Evolutionary conservation across 2,329 filamentous ascomycete genomes (phyloP).

Genomic region (Penicillium sp.): DNA sequence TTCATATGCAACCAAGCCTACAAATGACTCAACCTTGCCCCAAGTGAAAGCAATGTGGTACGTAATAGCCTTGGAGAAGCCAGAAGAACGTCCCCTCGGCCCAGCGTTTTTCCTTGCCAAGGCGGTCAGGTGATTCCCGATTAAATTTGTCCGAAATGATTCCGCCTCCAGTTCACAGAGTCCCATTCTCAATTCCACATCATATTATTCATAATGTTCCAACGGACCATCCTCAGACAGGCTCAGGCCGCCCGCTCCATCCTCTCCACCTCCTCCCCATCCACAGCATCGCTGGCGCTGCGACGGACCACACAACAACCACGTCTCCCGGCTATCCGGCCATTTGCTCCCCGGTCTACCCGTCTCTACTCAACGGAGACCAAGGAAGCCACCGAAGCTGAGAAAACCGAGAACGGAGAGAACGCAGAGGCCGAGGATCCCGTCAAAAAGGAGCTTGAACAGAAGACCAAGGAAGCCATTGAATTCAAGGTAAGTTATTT

Average conservation of each 20-base stretch:
- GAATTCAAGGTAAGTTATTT: constrained; percentile 73
- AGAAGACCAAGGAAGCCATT: constrained; percentile 67
- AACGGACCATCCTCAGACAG: constrained; percentile 43
- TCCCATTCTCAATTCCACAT: constrained; percentile 7
- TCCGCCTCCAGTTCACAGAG: neutral
- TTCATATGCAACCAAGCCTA: neutral
- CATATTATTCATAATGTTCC: constrained; percentile 38
- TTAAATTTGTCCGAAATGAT: constrained; percentile 8
- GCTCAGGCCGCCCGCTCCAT: constrained; percentile 38
- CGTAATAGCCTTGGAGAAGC: neutral
- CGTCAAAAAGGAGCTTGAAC: constrained; percentile 65
- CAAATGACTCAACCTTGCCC: neutral
- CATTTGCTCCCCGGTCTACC: constrained; percentile 34
- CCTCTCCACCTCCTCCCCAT: constrained; percentile 28
- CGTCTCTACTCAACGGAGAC: constrained; percentile 47
- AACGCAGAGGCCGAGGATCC: constrained; percentile 45
- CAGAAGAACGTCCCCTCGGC: constrained; percentile 3
- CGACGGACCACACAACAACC: constrained; percentile 34
- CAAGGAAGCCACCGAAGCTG: constrained; percentile 44
- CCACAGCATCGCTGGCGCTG: constrained; percentile 32
- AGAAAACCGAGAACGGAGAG: constrained; percentile 39
- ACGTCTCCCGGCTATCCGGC: constrained; percentile 28
- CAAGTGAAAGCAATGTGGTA: neutral
- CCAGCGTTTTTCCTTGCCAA: constrained; percentile 6
- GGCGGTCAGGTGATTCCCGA: constrained; percentile 6